phyloP scores from a whole-genome alignment of 139 green algal genomes.

The Trebouxia sp. region DNA sequence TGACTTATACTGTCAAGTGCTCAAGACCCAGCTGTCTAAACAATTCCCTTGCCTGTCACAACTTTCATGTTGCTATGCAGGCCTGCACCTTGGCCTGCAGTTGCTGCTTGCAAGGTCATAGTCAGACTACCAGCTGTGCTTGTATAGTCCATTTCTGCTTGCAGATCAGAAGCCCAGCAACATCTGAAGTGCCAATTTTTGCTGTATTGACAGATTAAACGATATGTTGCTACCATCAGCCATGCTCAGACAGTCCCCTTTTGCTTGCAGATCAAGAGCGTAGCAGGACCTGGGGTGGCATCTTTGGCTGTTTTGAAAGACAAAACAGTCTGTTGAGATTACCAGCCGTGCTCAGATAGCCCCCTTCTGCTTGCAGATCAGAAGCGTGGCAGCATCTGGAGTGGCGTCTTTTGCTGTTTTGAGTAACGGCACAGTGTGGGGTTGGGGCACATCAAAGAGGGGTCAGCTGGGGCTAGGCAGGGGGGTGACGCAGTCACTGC shows the following conservation, averaged over 20 bases:
- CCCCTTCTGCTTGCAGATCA: slow-evolving; percentile 20
- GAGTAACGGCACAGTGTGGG: slow-evolving; percentile 42
- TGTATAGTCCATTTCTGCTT: background rate
- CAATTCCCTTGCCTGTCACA: too few relatives aligned
- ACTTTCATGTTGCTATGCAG: too few relatives aligned
- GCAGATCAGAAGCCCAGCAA: slow-evolving; percentile 29
- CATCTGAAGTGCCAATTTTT: slow-evolving; percentile 39
- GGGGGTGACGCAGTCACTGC: background rate
- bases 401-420: slow-evolving; percentile 45
- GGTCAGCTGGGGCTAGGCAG: slow-evolving; percentile 59
- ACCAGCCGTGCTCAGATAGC: too few relatives aligned
- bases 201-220: slow-evolving; percentile 37
- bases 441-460: slow-evolving; percentile 46
- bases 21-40: too few relatives aligned
- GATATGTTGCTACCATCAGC: too few relatives aligned
- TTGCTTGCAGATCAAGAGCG: slow-evolving; percentile 13
- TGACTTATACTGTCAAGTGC: too few relatives aligned
- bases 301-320: slow-evolving; percentile 36
- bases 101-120: too few relatives aligned
- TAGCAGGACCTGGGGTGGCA: slow-evolving; percentile 38
- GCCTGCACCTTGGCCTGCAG: too few relatives aligned
- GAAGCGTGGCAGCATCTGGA: slow-evolving; percentile 36
- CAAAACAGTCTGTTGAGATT: slow-evolving; percentile 49
- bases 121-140: too few relatives aligned
- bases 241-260: background rate